phyloP scores from a whole-genome alignment of 1,284 basidiomycete genomes.

The Cryptococcus sp. region DNA sequence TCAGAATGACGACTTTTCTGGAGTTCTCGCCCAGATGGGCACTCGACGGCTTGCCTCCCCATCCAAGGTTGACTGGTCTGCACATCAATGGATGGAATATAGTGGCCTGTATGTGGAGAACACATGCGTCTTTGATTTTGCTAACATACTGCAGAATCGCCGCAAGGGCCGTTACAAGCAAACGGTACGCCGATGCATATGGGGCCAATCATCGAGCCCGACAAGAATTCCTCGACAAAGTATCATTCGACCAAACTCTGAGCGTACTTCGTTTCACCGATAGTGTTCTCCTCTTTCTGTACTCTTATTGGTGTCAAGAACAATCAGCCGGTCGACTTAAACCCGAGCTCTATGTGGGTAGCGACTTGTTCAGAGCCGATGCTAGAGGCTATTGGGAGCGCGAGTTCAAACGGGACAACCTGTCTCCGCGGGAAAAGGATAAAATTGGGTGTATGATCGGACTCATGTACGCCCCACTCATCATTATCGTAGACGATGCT shows the following conservation, averaged over 20 bases:
- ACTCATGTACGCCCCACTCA: conserved; percentile 33
- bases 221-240: conserved; percentile 14
- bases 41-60: no score
- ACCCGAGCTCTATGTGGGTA: conserved; percentile 23
- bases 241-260: conserved; percentile 32
- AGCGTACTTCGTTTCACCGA: conserved; percentile 50
- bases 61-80: no score
- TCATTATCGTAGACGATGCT: not conserved
- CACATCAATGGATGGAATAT: no score
- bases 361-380: conserved; percentile 27
- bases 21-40: no score
- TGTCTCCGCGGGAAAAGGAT: conserved; percentile 16
- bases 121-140: no score
- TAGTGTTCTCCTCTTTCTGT: conserved; percentile 51
- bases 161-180: conserved; percentile 28
- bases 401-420: conserved; percentile 11
- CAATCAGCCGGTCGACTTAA: conserved; percentile 30
- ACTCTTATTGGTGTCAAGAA: conserved; percentile 53
- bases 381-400: no score
- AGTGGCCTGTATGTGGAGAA: no score
- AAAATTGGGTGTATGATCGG: conserved; percentile 40
- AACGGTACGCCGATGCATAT: conserved; percentile 42
- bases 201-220: conserved; percentile 19
- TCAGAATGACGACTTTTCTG: no score
- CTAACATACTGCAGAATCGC: conserved; percentile 16